Conservation (phyloP, 306 rosid species). For the Rosa rugosa region DNA sequence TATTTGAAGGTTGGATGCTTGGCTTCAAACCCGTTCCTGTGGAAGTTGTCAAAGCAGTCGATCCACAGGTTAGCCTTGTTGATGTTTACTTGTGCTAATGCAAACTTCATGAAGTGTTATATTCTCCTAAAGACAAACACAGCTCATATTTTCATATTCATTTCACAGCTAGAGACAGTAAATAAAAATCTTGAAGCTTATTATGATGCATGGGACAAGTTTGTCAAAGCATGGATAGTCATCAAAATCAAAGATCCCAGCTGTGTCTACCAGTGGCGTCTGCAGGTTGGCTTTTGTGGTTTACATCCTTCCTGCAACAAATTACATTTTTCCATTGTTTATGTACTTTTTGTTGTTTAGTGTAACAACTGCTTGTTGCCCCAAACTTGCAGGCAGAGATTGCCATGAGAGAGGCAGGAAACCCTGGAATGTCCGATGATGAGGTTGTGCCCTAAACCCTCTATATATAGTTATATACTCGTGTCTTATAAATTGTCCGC, state of each 20-base stretch:
- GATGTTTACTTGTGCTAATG: background rate
- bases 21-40: slow-evolving; percentile 81
- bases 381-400: slow-evolving; percentile 82
- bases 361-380: background rate
- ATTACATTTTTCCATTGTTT: background rate
- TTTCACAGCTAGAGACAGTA: slow-evolving; percentile 64
- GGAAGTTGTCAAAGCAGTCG: slow-evolving; percentile 63
- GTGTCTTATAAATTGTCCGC: slow-evolving; percentile 14
- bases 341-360: background rate
- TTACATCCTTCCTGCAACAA: slow-evolving; percentile 16
- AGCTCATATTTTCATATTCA: slow-evolving; percentile 10
- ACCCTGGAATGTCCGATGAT: slow-evolving; percentile 88
- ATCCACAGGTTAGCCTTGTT: slow-evolving; percentile 67
- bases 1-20: slow-evolving; percentile 99
- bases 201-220: slow-evolving; percentile 91
- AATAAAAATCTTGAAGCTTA: slow-evolving; percentile 79
- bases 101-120: background rate
- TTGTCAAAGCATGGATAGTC: slow-evolving; percentile 76
- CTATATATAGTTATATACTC: background rate
- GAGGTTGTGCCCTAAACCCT: slow-evolving; percentile 47
- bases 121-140: background rate
- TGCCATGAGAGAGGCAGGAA: slow-evolving; percentile 96
- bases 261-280: slow-evolving; percentile 85
- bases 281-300: slow-evolving; percentile 52
- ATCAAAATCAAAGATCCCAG: slow-evolving; percentile 84